Evolutionary conservation across 2,329 filamentous ascomycete species (phyloP).

Genomic region (Colletotrichum sp.): DNA sequence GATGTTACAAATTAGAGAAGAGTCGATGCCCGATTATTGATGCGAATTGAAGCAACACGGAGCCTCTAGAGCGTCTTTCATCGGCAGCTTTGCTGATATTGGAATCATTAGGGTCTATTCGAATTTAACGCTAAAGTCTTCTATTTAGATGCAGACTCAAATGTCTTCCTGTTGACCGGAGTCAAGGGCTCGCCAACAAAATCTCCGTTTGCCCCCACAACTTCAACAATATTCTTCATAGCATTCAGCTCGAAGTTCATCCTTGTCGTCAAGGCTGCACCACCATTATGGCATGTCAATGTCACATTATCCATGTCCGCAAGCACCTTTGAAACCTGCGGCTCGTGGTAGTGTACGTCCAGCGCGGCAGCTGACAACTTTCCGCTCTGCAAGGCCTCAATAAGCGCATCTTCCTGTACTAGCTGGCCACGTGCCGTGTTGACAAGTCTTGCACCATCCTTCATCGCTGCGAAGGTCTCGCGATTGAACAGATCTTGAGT

Average conservation of each 20-base stretch:
- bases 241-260: conserved; percentile 44
- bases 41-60: background rate
- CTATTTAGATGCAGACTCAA: background rate
- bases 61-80: background rate
- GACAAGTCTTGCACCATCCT: conserved; percentile 50
- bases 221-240: conserved; percentile 38
- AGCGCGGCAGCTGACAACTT: conserved; percentile 51
- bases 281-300: conserved; percentile 41
- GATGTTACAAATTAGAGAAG: background rate
- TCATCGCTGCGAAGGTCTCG: conserved; percentile 48
- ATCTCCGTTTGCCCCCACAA: conserved; percentile 27
- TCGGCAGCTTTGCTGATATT: accelerated
- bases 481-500: conserved; percentile 29
- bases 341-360: conserved; percentile 61
- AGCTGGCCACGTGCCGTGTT: conserved; percentile 59
- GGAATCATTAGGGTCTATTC: background rate
- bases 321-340: conserved; percentile 44
- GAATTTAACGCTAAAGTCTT: too few species aligned
- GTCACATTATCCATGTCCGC: conserved; percentile 44
- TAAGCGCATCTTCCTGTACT: conserved; percentile 55
- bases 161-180: conserved; percentile 21
- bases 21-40: accelerated
- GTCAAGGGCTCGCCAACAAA: conserved; percentile 23
- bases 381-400: conserved; percentile 50
- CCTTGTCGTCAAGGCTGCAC: conserved; percentile 40